These are phyloP conservation scores for Wickerhamomyces chaumierensis DNA, from an alignment of 805 yeast genomes.

Conservation along the genomic window DNA sequence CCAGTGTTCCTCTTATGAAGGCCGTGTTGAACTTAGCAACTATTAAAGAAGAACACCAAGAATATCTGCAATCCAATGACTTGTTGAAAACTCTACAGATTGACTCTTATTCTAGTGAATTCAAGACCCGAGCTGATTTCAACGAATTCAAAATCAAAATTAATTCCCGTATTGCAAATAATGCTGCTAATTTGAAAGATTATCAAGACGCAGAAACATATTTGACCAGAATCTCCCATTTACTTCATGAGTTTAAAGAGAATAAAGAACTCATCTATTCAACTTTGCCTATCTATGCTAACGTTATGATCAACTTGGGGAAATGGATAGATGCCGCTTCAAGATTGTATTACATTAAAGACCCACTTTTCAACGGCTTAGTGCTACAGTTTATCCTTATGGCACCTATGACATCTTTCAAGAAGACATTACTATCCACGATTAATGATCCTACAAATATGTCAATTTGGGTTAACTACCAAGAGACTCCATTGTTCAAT, in stretches of 20 bases:
- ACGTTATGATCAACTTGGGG: slow-evolving; percentile 10
- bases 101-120: slow-evolving; percentile 11
- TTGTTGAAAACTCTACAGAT: slow-evolving; percentile 7
- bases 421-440: slow-evolving; percentile 4
- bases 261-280: slow-evolving; percentile 1
- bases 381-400: slow-evolving; percentile 8
- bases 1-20: slow-evolving; percentile 7
- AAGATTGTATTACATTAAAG: slow-evolving; percentile 6
- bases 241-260: slow-evolving; percentile 3
- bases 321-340: slow-evolving; percentile 16
- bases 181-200: slow-evolving; percentile 6
- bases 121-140: slow-evolving; percentile 4
- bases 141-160: slow-evolving; percentile 8
- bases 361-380: slow-evolving; percentile 5
- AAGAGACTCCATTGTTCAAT: slow-evolving; percentile 3
- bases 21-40: slow-evolving; percentile 5
- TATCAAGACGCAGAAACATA: slow-evolving; percentile 14
- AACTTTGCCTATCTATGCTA: slow-evolving; percentile 6
- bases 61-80: slow-evolving; percentile 4
- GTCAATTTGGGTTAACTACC: slow-evolving; percentile 1
- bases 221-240: slow-evolving; percentile 10
- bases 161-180: slow-evolving; percentile 10
- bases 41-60: slow-evolving; percentile 5
- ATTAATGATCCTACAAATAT: slow-evolving; percentile 3
- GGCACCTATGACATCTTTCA: slow-evolving; percentile 7